A percentile compares a stretch with the other conserved stretches of the same genome.
These are phyloP conservation scores for Cenchrus fungigraminus DNA, from an alignment of 176 grass and related monocot genomes.

Conservation along the genomic window DNA sequence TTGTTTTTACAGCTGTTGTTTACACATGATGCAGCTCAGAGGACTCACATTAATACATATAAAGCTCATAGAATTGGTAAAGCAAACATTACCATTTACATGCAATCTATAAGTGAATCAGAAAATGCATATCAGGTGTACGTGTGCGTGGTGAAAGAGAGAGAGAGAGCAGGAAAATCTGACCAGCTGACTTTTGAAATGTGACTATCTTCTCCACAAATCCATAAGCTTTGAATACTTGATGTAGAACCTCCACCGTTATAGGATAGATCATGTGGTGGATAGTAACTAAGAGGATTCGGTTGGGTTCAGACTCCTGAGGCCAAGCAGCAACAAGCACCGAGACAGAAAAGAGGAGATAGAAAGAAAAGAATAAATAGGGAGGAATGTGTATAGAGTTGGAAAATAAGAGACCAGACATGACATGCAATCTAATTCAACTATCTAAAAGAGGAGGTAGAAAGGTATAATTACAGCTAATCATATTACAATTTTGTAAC, in stretches of 20 bases:
- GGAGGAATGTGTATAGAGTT: slow-evolving; percentile 56
- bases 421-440: slow-evolving; percentile 45
- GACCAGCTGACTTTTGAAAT: slow-evolving; percentile 99
- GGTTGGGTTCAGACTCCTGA: slow-evolving; percentile 97
- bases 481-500: slow-evolving; percentile 1
- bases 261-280: slow-evolving; percentile 99
- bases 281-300: slow-evolving; percentile 99
- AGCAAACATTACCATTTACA: slow-evolving; percentile 26
- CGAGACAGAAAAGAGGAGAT: slow-evolving; percentile 57
- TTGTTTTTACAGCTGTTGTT: slow-evolving; percentile 9
- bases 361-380: slow-evolving; percentile 68
- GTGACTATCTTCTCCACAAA: slow-evolving; percentile 99
- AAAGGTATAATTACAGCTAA: slow-evolving; percentile 45
- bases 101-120: slow-evolving; percentile 34
- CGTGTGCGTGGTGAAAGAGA: slow-evolving; percentile 29
- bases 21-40: not conserved
- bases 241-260: slow-evolving; percentile 95
- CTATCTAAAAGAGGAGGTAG: slow-evolving; percentile 41
- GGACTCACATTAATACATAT: slow-evolving; percentile 30
- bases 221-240: slow-evolving; percentile 99
- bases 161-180: slow-evolving; percentile 53
- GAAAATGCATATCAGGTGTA: slow-evolving; percentile 39
- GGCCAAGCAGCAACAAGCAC: slow-evolving; percentile 47
- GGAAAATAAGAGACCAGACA: slow-evolving; percentile 57
- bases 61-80: slow-evolving; percentile 22